Evolutionary conservation across 352 stramenopile genomes (phyloP).

Genomic region (Pythium coloratum): DNA sequence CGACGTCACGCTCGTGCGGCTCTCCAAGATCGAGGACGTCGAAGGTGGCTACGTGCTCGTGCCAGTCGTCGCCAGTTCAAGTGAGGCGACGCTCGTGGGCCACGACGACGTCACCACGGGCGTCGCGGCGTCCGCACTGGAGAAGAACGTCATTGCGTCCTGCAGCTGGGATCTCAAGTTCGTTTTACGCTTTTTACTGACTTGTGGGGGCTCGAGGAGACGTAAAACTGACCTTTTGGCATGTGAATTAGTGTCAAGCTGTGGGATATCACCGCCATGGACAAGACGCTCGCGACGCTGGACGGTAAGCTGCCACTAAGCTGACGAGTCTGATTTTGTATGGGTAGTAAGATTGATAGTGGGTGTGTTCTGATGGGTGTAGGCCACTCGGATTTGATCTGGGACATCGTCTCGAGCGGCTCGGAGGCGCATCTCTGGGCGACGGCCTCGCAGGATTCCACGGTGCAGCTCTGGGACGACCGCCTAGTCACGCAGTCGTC

Average conservation of each 20-base stretch:
- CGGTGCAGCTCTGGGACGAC: conserved; percentile 74
- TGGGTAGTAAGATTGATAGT: background rate
- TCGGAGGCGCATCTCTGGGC: conserved; percentile 43
- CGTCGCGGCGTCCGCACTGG: conserved; percentile 42
- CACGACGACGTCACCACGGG: conserved; percentile 76
- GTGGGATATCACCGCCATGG: conserved; percentile 60
- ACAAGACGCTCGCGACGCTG: conserved; percentile 52
- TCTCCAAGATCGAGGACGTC: conserved; percentile 39
- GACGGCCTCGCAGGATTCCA: conserved; percentile 65
- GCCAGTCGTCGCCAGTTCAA: conserved; percentile 23
- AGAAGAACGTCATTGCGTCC: conserved; percentile 48
- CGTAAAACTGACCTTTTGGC: background rate
- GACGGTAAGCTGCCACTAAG: conserved; percentile 33
- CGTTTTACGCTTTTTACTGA: conserved; percentile 7
- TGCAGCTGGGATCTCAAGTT: conserved; percentile 77
- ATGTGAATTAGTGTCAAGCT: conserved; percentile 56
- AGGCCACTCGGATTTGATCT: conserved; percentile 78
- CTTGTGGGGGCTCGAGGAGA: background rate
- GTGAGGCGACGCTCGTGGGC: conserved; percentile 26
- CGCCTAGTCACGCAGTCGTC: conserved; percentile 42
- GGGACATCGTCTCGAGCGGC: conserved; percentile 58
- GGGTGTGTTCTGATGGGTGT: background rate
- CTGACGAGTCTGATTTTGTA: background rate
- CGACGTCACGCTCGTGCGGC: conserved; percentile 52
- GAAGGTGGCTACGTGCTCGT: conserved; percentile 35